Base-by-base conservation (phyloP, 2,329 filamentous ascomycete genomes). In the Cercospora canescens region DNA sequence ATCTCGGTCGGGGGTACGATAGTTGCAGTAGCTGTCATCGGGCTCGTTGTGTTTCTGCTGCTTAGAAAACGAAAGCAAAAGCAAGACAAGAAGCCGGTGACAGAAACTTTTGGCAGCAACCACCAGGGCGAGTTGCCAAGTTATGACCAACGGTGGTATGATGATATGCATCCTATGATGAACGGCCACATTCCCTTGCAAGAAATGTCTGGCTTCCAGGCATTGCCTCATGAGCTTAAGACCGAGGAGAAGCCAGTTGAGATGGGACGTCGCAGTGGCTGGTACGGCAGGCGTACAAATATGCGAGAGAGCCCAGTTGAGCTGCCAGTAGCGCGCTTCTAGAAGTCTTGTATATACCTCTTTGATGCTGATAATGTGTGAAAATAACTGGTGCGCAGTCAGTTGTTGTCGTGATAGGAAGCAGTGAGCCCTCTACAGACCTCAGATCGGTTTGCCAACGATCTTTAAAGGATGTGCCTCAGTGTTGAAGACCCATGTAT, bases 201-300 rank as follows among this genome's bases (percentile, higher is more conserved):
- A 32, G 59, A 66, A 39, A 62, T 62, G 39, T 37, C 32, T 6
- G 59, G 58, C 4, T 50, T 41, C 39, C 58, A 66, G 34, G 34
- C 54, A 30, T 16, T 59, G 9, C 54, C 64, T 12, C 60, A 66
- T 37, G 64, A 66, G 64, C 39, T 62, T 59, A 54, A 48, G 18
- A 26, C 34, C 6, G 35, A 58, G 14, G 52, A 54, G 30, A 62
- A 66, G 54, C 64, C 64, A 30, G 35, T 57, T n/a, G 61, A 57
- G 41, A 41, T 63, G 21, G 45, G 24, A 12, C 48, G 54, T 28
- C 9, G 54, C 41, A 21, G 41, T 39, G 34, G 30, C n/a, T 54
- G 45, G 60, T 34, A 62, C 6, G 14, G 35, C 18, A 59, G 21
- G 39, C 30, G 60, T 21, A 26, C 16, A 35, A 21, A 37, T n/a